These are phyloP conservation scores for Sonneratia caseolaris DNA, from an alignment of 345 rosid genomes.

Conservation along the genomic window DNA sequence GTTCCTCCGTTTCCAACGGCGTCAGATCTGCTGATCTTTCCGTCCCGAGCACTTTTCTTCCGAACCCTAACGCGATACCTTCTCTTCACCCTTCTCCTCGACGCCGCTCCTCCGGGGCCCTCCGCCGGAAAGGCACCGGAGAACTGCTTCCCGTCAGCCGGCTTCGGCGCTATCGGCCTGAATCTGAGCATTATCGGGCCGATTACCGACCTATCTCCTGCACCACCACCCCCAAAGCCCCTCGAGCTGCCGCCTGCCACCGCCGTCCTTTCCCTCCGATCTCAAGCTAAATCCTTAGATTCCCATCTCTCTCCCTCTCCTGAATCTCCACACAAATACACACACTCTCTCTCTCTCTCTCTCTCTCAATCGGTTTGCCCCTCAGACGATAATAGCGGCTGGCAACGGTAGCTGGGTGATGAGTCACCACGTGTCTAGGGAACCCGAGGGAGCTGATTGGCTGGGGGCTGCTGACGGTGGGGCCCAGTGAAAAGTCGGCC, in stretches of 20 bases:
- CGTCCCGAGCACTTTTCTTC: conserved; percentile 17
- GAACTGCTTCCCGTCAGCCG: conserved; percentile 20
- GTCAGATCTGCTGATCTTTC: conserved; percentile 5
- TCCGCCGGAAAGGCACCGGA: conserved; percentile 13
- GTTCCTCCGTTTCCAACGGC: conserved; percentile 10
- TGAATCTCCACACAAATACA: neutral
- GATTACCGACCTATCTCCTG: conserved; percentile 36
- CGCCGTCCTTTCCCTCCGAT: conserved; percentile 16
- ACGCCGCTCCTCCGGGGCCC: conserved; percentile 14
- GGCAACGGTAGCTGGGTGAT: conserved; percentile 1
- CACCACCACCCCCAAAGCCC: conserved; percentile 16
- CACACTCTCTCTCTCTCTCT: neutral
- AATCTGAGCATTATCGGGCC: conserved; percentile 58
- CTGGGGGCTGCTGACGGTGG: neutral
- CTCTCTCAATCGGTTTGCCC: neutral
- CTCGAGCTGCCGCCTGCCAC: conserved; percentile 15
- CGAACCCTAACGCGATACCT: conserved; percentile 60
- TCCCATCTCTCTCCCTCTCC: neutral
- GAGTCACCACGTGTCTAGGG: conserved; percentile 5
- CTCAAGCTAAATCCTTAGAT: neutral
- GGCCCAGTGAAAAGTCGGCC: neutral
- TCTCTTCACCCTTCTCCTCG: conserved; percentile 39
- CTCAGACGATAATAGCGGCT: conserved; percentile 8
- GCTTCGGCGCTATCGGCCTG: conserved; percentile 91
- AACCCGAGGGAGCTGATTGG: neutral